Base-by-base conservation (phyloP, 176 grass and related monocot genomes). In the Zizania latifolia region DNA sequence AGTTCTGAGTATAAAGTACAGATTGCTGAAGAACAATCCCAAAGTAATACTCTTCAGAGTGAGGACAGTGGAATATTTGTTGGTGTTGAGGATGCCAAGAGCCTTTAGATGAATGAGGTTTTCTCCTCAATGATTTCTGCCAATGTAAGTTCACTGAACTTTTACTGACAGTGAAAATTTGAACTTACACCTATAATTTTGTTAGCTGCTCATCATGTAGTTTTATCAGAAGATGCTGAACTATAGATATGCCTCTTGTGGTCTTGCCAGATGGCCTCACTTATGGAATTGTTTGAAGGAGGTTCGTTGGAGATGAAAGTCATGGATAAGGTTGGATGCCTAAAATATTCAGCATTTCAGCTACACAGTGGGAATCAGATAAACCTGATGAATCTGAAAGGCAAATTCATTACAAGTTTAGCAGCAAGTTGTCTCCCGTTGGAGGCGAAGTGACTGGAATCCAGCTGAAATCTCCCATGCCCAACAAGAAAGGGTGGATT, bases 261-360 rank as follows among this genome's bases (percentile, higher is more conserved):
- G n/a, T 84, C 13, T 77, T 72, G 34, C 71, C 78, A 97, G 94
- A 83, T 90, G 65, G 56, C 59, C 76, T 91, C 81, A 27, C 58
- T 97, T 70, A 87, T 92, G 94, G 86, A 89, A 57, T 19, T 93
- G 41, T 93, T 97, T 31, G 83, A 75, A 43, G 93, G 93, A 46
- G 86, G 86, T 62, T 72, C 83, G 8, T 74, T 97, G 17, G 94
- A 97, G 82, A 73, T 79, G 68, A 93, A 86, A 78, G 71, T 97
- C 71, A 97, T 93, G 94, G 81, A 91, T 27, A 86, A 88, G 83
- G 72, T 91, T 32, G 94, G 94, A 38, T 97, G 94, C 81, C 61
- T 81, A 16, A 77, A 93, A 55, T 93, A 97, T 56, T 89, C 88
- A n/a, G n/a, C n/a, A n/a, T n/a, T n/a, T n/a, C n/a, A 0, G 64